phyloP scores from a whole-genome alignment of 495 filamentous ascomycete species.

The Penicillium salamii region DNA sequence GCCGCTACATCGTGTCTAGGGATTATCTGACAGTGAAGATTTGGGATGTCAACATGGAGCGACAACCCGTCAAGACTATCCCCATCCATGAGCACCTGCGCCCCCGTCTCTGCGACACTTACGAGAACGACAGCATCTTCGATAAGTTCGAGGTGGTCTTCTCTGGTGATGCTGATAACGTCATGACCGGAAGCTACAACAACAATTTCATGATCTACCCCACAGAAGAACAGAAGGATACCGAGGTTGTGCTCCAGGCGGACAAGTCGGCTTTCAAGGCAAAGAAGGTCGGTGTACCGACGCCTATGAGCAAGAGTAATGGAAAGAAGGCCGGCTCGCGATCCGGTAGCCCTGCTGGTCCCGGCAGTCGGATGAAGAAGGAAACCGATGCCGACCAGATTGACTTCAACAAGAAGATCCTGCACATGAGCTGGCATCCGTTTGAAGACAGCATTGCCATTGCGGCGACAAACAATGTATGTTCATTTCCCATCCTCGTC shows the following conservation, averaged over 20 bases:
- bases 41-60: slow-evolving; percentile 99
- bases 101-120: slow-evolving; percentile 93
- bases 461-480: slow-evolving; percentile 98
- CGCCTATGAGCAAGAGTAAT: slow-evolving; percentile 85
- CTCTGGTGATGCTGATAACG: slow-evolving; percentile 95
- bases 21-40: slow-evolving; percentile 99
- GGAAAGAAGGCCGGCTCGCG: slow-evolving; percentile 82
- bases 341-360: slow-evolving; percentile 85
- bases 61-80: slow-evolving; percentile 94
- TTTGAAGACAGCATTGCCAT: slow-evolving; percentile 99
- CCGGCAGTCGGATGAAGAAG: slow-evolving; percentile 93
- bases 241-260: slow-evolving; percentile 94
- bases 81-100: slow-evolving; percentile 97
- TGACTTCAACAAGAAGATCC: slow-evolving; percentile 99
- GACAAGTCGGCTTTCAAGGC: slow-evolving; percentile 99
- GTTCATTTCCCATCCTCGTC: slow-evolving; percentile 27
- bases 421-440: slow-evolving; percentile 99
- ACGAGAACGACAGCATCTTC: slow-evolving; percentile 99
- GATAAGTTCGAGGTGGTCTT: slow-evolving; percentile 99
- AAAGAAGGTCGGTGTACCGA: slow-evolving; percentile 98
- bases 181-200: slow-evolving; percentile 99
- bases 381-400: slow-evolving; percentile 99
- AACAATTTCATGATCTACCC: slow-evolving; percentile 99
- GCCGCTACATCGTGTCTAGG: slow-evolving; percentile 93
- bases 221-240: slow-evolving; percentile 90